phyloP scores from a whole-genome alignment of 2,329 filamentous ascomycete species.

The Colletotrichum scovillei region DNA sequence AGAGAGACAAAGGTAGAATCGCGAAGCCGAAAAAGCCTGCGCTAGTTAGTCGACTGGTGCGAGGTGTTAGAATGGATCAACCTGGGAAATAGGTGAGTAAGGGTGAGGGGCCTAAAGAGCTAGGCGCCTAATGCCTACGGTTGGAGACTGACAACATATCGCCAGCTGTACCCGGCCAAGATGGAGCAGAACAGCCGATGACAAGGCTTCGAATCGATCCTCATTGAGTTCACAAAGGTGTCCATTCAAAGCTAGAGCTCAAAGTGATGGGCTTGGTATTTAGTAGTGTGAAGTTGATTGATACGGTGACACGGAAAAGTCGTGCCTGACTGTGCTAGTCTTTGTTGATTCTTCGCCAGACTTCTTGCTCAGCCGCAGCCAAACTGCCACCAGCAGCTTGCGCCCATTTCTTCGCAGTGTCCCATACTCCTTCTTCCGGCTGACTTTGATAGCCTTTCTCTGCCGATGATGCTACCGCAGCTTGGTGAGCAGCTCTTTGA shows the following conservation, averaged over 20 bases:
- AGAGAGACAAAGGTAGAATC: not conserved
- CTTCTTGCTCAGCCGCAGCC: slow-evolving; percentile 68
- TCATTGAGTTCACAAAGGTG: not conserved
- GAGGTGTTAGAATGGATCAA: not conserved
- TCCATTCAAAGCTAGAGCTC: not conserved
- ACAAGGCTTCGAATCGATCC: not conserved
- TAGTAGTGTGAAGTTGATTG: not conserved
- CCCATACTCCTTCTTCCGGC: slow-evolving; percentile 62
- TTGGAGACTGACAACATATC: slow-evolving; percentile 12
- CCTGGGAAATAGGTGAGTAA: slow-evolving; percentile 6
- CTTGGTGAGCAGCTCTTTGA: slow-evolving; percentile 55
- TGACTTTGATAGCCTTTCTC: slow-evolving; percentile 41
- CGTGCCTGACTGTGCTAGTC: slow-evolving; percentile 47
- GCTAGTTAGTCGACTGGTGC: not conserved
- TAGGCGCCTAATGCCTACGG: slow-evolving; percentile 7
- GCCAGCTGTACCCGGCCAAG: not conserved
- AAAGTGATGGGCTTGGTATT: not conserved
- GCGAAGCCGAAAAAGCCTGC: slow-evolving; percentile 13
- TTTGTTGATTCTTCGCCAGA: slow-evolving; percentile 74
- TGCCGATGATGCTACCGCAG: slow-evolving; percentile 44
- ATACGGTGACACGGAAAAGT: not conserved
- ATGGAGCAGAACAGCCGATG: not conserved
- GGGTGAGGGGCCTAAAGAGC: slow-evolving; percentile 3
- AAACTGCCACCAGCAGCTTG: slow-evolving; percentile 67
- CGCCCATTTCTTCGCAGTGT: slow-evolving; percentile 68